These are phyloP conservation scores for Ramaria sp. DNA, from an alignment of 768 basidiomycete genomes.

Conservation along the genomic window DNA sequence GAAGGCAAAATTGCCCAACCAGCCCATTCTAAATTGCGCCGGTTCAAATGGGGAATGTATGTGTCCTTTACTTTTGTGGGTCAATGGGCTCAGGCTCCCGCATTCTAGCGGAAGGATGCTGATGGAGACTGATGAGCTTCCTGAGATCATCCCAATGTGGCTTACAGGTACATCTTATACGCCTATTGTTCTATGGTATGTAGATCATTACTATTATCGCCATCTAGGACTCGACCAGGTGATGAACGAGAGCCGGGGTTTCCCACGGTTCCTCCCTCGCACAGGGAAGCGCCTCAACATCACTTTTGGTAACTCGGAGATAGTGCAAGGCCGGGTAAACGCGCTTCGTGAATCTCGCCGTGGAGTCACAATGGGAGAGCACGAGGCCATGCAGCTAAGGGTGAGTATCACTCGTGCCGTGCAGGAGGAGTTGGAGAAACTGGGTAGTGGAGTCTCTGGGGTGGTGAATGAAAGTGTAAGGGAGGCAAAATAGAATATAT, in stretches of 20 bases:
- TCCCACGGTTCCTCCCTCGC: slow-evolving; percentile 64
- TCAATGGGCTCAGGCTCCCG: background rate
- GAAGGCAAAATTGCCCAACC: slow-evolving; percentile 83
- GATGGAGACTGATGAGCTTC: slow-evolving; percentile 54
- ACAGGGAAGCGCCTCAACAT: slow-evolving; percentile 55
- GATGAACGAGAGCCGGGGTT: slow-evolving; percentile 78
- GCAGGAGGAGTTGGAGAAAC: background rate
- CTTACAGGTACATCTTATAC: slow-evolving; percentile 45
- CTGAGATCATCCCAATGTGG: slow-evolving; percentile 89
- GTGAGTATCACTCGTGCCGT: background rate
- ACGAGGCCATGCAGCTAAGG: background rate
- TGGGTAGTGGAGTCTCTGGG: background rate
- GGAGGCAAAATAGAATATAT: slow-evolving; percentile 3
- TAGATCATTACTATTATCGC: background rate
- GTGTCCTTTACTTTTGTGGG: slow-evolving; percentile 23
- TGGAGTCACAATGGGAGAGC: background rate
- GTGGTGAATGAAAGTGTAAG: background rate
- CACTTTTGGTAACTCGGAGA: slow-evolving; percentile 52
- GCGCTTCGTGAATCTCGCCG: background rate
- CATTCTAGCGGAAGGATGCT: slow-evolving; percentile 65
- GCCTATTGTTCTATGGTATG: background rate
- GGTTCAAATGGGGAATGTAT: slow-evolving; percentile 96
- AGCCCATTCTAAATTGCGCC: slow-evolving; percentile 32
- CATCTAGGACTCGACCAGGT: slow-evolving; percentile 66
- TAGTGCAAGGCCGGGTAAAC: background rate